Base-by-base conservation (phyloP, 2,329 filamentous ascomycete genomes). In the Aspergillus sp. region DNA sequence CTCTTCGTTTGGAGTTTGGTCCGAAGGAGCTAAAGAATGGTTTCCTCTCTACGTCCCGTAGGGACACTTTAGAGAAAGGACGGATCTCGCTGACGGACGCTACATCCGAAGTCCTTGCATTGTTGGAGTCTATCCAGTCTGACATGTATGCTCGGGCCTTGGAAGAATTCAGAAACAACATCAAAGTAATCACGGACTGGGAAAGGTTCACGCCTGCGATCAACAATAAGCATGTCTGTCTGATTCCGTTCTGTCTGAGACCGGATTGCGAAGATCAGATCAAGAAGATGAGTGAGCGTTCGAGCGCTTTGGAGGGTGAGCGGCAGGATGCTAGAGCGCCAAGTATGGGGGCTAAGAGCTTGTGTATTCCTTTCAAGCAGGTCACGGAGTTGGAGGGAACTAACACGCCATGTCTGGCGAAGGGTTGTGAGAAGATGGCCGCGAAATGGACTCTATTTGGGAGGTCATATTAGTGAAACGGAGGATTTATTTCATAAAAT, bases 371-470 rank as follows among this genome's bases (percentile, higher is more conserved):
- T 52, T 94, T 93, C 67, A 90, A 95, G 63, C 92, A 96, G 85
- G 93, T 93, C 45, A 86, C 89, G 70, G 90, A 89, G 24, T 81
- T 96, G 63, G 84, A 90, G 64, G 81, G 86, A 65, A 93, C 91
- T 54, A 89, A 91, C 80, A 96, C 92, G 59, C 93, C 95, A 79
- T 99, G 95, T 75, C 83, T 94, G 69, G 97, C 90, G 83, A 93
- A 94, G 49, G 89, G 94, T 71, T 97, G 94, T 79, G 81, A 82
- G 61, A 82, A 82, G 64, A 79, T 86, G 54, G 94, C 94, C 18
- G 87, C 93, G 82, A 85, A 89, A 71, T 98, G 91, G 90, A 90
- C 91, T 76, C 90, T 97, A 87, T 98, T 97, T 78, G 94, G 94
- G 71, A 36, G 32, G 12, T 36, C 32, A 36, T 36, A 36, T 14